These are phyloP conservation scores for Diutina neorugosa DNA, from an alignment of 1,139 yeast species.

Conservation along the genomic window DNA sequence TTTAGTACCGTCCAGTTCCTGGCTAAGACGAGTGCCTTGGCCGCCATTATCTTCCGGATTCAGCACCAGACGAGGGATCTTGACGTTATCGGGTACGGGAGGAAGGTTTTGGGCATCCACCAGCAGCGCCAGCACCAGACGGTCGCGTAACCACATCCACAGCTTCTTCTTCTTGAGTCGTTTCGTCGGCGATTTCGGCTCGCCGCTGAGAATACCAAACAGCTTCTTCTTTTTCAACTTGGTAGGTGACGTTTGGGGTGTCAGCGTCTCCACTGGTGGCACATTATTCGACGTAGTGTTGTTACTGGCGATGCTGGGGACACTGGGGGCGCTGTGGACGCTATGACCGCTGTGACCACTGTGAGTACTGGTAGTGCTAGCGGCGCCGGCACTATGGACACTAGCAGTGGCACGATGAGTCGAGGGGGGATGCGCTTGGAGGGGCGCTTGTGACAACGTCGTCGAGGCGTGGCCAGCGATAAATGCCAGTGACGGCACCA, in stretches of 20 bases:
- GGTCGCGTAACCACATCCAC: constrained; percentile 21
- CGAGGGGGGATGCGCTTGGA: not conserved
- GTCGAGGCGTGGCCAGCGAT: not conserved
- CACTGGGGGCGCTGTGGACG: not conserved
- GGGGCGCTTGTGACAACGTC: too few species aligned
- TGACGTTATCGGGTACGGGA: constrained; percentile 3
- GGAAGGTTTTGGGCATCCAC: not conserved
- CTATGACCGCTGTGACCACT: not conserved
- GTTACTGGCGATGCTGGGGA: not conserved
- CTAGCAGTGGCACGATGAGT: not conserved
- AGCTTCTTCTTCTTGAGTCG: constrained; percentile 24
- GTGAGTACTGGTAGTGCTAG: not conserved
- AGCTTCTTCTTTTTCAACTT: constrained; percentile 14
- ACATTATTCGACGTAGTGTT: not conserved
- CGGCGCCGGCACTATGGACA: not conserved
- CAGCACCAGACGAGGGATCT: constrained; percentile 3
- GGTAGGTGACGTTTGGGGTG: constrained; percentile 5
- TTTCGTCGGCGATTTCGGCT: constrained; percentile 7
- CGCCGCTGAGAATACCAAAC: constrained; percentile 11
- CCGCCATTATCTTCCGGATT: not conserved
- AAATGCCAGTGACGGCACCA: not conserved
- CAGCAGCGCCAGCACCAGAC: not conserved
- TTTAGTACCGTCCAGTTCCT: constrained; percentile 13
- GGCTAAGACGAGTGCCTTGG: constrained; percentile 7
- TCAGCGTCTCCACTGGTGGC: not conserved